Evolutionary conservation across 192 early-diverging fungal species (phyloP).

Genomic region (Umbelopsis sp.): DNA sequence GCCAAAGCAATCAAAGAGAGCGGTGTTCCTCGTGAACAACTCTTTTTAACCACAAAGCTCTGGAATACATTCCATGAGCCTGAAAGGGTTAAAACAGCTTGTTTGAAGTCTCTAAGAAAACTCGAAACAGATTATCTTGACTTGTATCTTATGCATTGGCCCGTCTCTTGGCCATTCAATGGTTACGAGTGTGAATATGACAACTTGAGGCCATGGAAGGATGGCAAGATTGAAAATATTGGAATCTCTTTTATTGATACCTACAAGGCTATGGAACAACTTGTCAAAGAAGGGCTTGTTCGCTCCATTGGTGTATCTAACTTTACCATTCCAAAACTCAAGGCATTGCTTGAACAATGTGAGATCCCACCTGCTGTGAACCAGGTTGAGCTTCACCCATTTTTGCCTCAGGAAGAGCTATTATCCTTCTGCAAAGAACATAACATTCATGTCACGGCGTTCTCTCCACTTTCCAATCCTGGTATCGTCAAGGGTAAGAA

Average conservation of each 20-base stretch:
- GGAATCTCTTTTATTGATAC: constrained; percentile 64
- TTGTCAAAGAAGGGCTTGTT: constrained; percentile 62
- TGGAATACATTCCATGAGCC: constrained; percentile 58
- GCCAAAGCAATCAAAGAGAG: constrained; percentile 66
- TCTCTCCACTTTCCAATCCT: constrained; percentile 61
- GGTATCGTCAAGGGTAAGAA: constrained; percentile 40
- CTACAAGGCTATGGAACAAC: constrained; percentile 73
- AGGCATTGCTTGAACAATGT: constrained; percentile 62
- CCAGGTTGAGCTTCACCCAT: constrained; percentile 69
- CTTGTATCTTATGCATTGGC: constrained; percentile 79
- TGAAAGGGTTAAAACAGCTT: constrained; percentile 50
- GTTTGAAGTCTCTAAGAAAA: constrained; percentile 50
- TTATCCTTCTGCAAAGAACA: constrained; percentile 56
- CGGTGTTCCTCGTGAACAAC: constrained; percentile 62
- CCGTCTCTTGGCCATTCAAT: constrained; percentile 51
- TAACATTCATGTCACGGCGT: constrained; percentile 62
- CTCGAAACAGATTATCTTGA: constrained; percentile 69
- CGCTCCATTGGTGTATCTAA: constrained; percentile 81
- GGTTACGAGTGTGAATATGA: constrained; percentile 33
- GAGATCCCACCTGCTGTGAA: constrained; percentile 70
- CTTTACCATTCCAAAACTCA: constrained; percentile 57
- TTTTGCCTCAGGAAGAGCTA: constrained; percentile 55
- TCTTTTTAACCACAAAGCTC: constrained; percentile 77
- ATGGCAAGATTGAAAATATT: constrained; percentile 38
- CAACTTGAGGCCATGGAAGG: background rate